phyloP scores from a whole-genome alignment of 2,329 filamentous ascomycete species.

The Colletotrichum plurivorum region DNA sequence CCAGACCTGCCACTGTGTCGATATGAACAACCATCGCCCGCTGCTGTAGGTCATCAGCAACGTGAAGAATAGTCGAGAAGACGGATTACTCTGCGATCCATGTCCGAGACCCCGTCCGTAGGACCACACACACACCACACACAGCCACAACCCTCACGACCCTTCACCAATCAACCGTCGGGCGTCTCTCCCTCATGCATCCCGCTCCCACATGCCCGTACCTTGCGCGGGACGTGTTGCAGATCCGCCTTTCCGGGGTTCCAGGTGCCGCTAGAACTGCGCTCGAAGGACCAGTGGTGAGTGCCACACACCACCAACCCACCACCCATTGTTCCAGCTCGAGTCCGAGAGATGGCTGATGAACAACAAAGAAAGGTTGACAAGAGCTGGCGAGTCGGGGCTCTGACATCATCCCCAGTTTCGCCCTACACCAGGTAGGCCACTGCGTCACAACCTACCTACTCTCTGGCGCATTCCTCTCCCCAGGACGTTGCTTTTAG shows the following conservation, averaged over 20 bases:
- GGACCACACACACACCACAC: slow-evolving; percentile 22
- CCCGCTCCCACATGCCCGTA: slow-evolving; percentile 30
- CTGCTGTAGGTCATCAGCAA: not conserved
- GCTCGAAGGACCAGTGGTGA: slow-evolving; percentile 10
- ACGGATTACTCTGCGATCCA: slow-evolving; percentile 9
- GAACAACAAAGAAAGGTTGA: not conserved
- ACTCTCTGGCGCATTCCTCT: no score
- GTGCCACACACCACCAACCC: not conserved
- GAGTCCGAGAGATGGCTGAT: not conserved
- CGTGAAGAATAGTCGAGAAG: not conserved
- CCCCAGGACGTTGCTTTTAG: not conserved
- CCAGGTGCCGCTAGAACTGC: slow-evolving; percentile 33
- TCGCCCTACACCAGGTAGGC: not conserved
- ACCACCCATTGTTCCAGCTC: not conserved
- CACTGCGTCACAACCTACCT: no score
- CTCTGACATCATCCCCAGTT: slow-evolving; percentile 1
- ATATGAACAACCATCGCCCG: not conserved
- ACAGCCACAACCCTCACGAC: slow-evolving; percentile 20
- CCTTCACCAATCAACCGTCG: slow-evolving; percentile 16
- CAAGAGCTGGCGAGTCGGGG: not conserved
- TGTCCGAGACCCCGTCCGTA: slow-evolving; percentile 4
- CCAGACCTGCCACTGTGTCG: not conserved
- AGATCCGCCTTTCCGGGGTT: slow-evolving; percentile 38
- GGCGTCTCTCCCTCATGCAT: slow-evolving; percentile 1
- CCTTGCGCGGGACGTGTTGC: slow-evolving; percentile 34